phyloP scores from a whole-genome alignment of 2,329 filamentous ascomycete genomes.

The Epichloe festucae region DNA sequence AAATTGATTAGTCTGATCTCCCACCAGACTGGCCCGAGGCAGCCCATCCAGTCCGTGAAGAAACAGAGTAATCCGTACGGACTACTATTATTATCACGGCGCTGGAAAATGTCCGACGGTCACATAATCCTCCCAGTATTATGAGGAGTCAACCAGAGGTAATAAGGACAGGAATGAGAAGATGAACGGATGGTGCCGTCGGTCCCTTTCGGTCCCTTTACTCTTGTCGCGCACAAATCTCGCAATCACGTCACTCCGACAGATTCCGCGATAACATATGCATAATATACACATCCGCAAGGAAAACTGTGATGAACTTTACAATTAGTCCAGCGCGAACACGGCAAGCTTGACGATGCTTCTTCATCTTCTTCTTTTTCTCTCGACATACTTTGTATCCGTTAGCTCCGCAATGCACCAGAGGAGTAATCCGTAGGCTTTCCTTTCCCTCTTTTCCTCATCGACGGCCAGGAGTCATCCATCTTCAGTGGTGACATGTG shows the following conservation, averaged over 20 bases:
- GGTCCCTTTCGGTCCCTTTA: not conserved
- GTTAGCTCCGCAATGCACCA: no score
- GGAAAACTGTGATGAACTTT: not conserved
- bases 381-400: not conserved
- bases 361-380: not conserved
- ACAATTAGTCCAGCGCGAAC: not conserved
- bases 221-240: not conserved
- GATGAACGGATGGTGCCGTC: not conserved
- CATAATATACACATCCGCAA: not conserved
- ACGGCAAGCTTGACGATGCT: not conserved
- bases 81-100: not conserved
- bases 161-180: no score
- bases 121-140: not conserved
- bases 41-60: not conserved
- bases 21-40: no score
- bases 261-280: not conserved
- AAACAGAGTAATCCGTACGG: not conserved
- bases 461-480: not conserved
- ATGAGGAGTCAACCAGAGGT: not conserved
- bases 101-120: not conserved
- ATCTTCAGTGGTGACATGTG: not conserved
- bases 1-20: not conserved
- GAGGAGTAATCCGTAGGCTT: not conserved
- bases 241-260: not conserved
- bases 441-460: not conserved